A percentile compares a stretch with the other conserved stretches of the same genome.
phyloP scores from a whole-genome alignment of 208 protist genomes.

The Novymonas esmeraldas region DNA sequence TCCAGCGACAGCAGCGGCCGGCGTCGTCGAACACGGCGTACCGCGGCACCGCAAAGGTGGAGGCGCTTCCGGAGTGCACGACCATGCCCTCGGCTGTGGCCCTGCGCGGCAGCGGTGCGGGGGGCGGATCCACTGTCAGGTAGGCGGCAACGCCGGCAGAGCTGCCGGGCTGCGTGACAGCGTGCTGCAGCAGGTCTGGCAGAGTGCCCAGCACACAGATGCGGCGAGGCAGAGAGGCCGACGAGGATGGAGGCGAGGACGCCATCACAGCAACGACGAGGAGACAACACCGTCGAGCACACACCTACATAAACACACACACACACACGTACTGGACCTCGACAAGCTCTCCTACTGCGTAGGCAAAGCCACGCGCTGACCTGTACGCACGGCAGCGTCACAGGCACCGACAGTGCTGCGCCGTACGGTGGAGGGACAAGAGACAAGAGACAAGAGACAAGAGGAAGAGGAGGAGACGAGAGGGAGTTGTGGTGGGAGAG shows the following conservation, averaged over 20 bases:
- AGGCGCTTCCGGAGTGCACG: background rate
- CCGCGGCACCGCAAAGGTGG: background rate
- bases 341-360: no score
- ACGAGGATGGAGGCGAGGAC: background rate
- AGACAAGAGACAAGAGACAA: no score
- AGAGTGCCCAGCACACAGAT: slow-evolving; percentile 7
- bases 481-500: no score
- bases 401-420: no score
- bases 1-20: slow-evolving; percentile 1
- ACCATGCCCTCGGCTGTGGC: background rate
- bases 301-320: no score
- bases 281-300: no score
- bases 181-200: slow-evolving; percentile 2
- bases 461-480: no score
- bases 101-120: background rate
- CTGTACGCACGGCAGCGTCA: no score
- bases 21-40: slow-evolving; percentile 17
- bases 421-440: no score
- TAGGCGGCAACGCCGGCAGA: slow-evolving; percentile 4
- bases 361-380: no score
- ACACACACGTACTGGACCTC: no score
- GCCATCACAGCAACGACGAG: background rate
- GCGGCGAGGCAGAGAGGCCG: background rate
- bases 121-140: slow-evolving; percentile 1
- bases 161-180: background rate